phyloP scores from a whole-genome alignment of 441 rosid genomes.

The Gossypium laxum region DNA sequence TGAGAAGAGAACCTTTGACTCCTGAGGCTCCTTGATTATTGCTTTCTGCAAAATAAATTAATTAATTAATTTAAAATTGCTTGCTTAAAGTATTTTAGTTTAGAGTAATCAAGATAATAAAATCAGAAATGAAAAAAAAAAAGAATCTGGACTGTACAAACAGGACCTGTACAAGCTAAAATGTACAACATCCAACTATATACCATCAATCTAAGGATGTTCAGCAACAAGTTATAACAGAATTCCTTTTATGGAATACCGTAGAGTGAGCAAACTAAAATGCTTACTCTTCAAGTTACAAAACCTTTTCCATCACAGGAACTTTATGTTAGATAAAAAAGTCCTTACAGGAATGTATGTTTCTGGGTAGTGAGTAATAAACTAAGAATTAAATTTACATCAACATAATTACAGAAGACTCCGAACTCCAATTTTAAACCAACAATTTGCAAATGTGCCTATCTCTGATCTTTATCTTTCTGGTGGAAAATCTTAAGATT shows the following conservation, averaged over 20 bases:
- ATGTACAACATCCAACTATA: neutral
- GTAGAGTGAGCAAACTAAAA: neutral
- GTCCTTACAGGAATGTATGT: neutral
- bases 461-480: neutral
- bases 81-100: neutral
- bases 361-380: neutral
- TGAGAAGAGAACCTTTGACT: constrained; percentile 53
- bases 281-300: neutral
- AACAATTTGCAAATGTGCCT: neutral
- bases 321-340: neutral
- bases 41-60: constrained; percentile 55
- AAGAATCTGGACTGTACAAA: neutral
- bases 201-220: neutral
- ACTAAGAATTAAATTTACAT: neutral
- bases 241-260: neutral
- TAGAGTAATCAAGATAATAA: neutral
- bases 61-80: neutral
- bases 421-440: neutral
- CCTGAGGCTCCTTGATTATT: constrained; percentile 69
- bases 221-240: neutral
- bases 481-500: neutral
- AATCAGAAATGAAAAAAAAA: neutral
- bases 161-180: constrained; percentile 6
- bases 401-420: neutral
- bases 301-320: neutral